Base-by-base conservation (phyloP, 2,329 filamentous ascomycete genomes). In the Trichoderma polysporum region DNA sequence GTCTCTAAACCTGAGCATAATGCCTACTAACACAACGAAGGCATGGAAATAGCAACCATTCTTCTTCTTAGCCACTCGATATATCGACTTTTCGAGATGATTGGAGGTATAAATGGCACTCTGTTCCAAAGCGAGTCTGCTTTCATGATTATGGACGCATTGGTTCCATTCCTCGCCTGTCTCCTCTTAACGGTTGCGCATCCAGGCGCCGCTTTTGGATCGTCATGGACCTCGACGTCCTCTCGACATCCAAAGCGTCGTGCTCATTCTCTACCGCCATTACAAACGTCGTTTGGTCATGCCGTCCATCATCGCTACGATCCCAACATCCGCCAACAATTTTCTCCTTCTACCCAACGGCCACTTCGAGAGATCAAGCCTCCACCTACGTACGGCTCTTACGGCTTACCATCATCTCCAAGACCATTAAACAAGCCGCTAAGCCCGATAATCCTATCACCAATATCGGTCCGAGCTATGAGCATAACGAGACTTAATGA, bases 1-100 rank as follows among this genome's bases (percentile, higher is more conserved):
- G n/a, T 2, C 17, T n/a, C 27, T 19, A 3, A n/a, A 2, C 3
- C 13, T 17, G 10, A 12, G 1, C 7, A 22, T 17, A 22, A 31
- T 17, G 17, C n/a, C 4, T 13, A 19, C 45, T 66, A 45, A 66
- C 57, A 29, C 33, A n/a, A 10, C 37, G 2, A 35, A 83, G 82
- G 74, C 39, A 71, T 79, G 54, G 79, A 83, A 66, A 33, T 76
- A 5, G 73, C 79, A 10, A 73, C 77, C 0, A 66, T 71, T 4
- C 73, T 83, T 33, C 74, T 84, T 27, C 70, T 83, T 15, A 70
- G 75, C 33, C 76, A 82, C 72, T 77, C 83, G 63, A 73, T 80
- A 60, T 79, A 81, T 60, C 75, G 81, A 13, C 73, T 82, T 17
- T 73, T 79, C 57, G 78, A 83, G 47, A 75, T 82, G 53, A 73